Conservation (phyloP, 768 basidiomycete genomes). For the Lentinula guzmanii region DNA sequence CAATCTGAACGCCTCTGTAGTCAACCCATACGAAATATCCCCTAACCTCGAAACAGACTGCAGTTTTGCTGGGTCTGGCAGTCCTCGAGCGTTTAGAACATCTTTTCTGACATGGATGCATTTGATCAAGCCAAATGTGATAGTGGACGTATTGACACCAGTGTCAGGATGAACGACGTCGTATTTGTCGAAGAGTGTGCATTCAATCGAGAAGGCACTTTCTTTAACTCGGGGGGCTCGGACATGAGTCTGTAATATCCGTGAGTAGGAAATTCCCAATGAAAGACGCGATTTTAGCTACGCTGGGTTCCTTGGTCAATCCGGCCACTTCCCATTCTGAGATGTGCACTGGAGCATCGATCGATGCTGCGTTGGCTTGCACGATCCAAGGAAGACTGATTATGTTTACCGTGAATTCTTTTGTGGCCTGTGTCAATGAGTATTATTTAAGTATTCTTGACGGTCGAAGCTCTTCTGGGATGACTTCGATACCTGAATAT, state of each 20-base stretch:
- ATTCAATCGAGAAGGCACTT: slow-evolving; percentile 61
- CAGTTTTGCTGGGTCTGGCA: slow-evolving; percentile 43
- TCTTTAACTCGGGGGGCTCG: slow-evolving; percentile 55
- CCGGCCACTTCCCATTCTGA: slow-evolving; percentile 62
- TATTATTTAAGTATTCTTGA: neutral
- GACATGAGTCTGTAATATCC: slow-evolving; percentile 29
- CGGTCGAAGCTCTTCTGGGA: neutral
- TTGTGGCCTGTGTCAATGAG: slow-evolving; percentile 27
- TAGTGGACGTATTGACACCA: slow-evolving; percentile 28
- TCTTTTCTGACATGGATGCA: slow-evolving; percentile 54
- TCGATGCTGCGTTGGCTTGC: slow-evolving; percentile 45
- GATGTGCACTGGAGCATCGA: slow-evolving; percentile 47
- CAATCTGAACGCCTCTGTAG: slow-evolving; percentile 46
- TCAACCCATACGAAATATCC: slow-evolving; percentile 38
- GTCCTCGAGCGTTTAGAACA: slow-evolving; percentile 34
- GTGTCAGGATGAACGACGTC: slow-evolving; percentile 34
- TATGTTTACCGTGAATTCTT: slow-evolving; percentile 67
- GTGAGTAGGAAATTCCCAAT: too few relatives aligned
- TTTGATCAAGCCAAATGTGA: slow-evolving; percentile 50
- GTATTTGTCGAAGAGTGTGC: slow-evolving; percentile 42
- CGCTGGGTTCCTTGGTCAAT: slow-evolving; percentile 50
- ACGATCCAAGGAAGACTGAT: slow-evolving; percentile 67
- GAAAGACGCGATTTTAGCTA: slow-evolving; percentile 13
- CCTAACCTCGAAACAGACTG: slow-evolving; percentile 48
- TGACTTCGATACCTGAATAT: slow-evolving; percentile 34